Evolutionary conservation across 805 yeast species (phyloP).

Genomic region (Kuraishia ogatae): DNA sequence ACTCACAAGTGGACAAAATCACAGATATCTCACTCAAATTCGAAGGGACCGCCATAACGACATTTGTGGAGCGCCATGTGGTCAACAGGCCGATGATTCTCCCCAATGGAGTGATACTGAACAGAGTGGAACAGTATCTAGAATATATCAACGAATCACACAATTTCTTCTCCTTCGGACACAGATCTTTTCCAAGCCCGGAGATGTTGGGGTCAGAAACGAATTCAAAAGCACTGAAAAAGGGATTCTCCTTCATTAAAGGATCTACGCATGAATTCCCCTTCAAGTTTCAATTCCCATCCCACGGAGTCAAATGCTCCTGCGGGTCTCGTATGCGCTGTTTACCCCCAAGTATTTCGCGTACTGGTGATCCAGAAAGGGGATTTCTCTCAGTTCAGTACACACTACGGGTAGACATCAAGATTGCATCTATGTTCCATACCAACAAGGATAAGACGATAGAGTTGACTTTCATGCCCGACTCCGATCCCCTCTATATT

Average conservation of each 20-base stretch:
- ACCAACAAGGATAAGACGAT: neutral
- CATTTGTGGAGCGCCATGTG: neutral
- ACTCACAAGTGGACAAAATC: neutral
- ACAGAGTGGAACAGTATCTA: neutral
- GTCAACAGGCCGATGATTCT: neutral
- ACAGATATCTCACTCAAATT: neutral
- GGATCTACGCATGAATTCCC: neutral
- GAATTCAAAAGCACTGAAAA: neutral
- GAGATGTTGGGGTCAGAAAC: neutral
- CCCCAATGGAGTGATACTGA: neutral
- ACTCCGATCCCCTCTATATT: neutral
- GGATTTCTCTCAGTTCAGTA: neutral
- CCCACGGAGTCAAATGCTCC: neutral
- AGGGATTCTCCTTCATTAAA: neutral
- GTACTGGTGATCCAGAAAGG: neutral
- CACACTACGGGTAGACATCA: neutral
- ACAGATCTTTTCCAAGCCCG: neutral
- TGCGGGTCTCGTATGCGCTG: neutral
- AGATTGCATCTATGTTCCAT: neutral
- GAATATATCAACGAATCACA: neutral
- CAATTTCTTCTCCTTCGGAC: neutral
- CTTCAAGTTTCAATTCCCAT: neutral
- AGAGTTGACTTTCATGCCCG: neutral
- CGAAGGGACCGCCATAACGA: neutral
- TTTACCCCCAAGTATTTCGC: neutral